Percentiles rank a stretch among this genome's conserved stretches.
These are phyloP conservation scores for Solanum sejunctum DNA, from an alignment of 257 asterid species.

Conservation along the genomic window DNA sequence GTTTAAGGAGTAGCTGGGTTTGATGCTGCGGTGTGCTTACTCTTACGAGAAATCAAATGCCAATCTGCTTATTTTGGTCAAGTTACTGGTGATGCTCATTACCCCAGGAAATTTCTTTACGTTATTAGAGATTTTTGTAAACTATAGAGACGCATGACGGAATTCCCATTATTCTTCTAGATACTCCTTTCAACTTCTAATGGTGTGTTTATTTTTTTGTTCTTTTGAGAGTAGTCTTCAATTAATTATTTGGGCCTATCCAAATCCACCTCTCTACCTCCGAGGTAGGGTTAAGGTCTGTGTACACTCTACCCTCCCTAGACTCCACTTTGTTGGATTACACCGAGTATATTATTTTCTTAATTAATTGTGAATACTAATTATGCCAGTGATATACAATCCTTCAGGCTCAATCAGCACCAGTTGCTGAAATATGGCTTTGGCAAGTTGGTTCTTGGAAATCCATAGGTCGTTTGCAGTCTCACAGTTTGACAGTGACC, in stretches of 20 bases:
- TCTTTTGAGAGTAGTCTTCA: background rate
- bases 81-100: background rate
- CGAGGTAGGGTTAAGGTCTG: background rate
- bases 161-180: background rate
- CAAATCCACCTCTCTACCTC: background rate
- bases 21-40: background rate
- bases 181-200: background rate
- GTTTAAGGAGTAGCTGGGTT: background rate
- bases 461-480: slow-evolving; percentile 69
- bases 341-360: background rate
- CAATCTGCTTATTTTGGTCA: background rate
- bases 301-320: background rate
- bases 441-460: slow-evolving; percentile 96
- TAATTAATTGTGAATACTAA: background rate
- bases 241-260: background rate
- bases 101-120: background rate
- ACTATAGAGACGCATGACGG: background rate
- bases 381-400: background rate
- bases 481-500: slow-evolving; percentile 89
- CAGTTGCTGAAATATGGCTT: slow-evolving; percentile 88
- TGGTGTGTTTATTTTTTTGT: no score
- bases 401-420: slow-evolving; percentile 84
- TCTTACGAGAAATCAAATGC: background rate
- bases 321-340: background rate
- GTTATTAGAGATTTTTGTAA: background rate